Evolutionary conservation across 2,329 filamentous ascomycete genomes (phyloP).

Genomic region (Cordyceps javanica): DNA sequence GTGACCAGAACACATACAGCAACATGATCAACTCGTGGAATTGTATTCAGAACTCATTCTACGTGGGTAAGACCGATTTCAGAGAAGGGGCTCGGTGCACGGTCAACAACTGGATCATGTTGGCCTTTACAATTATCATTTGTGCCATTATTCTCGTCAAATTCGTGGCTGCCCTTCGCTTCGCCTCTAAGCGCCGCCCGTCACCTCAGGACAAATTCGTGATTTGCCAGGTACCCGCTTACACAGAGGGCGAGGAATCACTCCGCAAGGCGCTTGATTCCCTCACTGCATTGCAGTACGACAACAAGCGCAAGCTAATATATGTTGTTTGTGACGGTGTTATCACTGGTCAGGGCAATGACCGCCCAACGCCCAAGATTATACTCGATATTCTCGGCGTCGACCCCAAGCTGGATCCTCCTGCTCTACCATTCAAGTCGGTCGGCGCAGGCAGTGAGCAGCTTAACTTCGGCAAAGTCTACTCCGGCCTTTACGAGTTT

Average conservation of each 20-base stretch:
- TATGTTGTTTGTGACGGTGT: conserved; percentile 96
- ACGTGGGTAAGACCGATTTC: conserved; percentile 80
- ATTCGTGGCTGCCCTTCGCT: conserved; percentile 87
- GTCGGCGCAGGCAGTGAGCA: conserved; percentile 85
- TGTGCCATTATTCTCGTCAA: conserved; percentile 76
- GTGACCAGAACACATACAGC: conserved; percentile 45
- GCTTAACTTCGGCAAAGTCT: conserved; percentile 97
- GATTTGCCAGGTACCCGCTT: conserved; percentile 95
- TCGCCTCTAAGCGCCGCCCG: conserved; percentile 85
- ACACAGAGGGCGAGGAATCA: conserved; percentile 96
- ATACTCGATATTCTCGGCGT: too few relatives aligned
- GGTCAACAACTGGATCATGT: conserved; percentile 84
- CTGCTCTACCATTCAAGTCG: conserved; percentile 88
- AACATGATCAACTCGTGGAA: conserved; percentile 61
- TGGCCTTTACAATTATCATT: conserved; percentile 81
- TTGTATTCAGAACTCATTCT: conserved; percentile 80
- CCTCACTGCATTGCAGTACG: conserved; percentile 87
- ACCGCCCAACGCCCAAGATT: too few relatives aligned
- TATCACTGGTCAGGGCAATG: too few relatives aligned
- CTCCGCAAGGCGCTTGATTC: conserved; percentile 90
- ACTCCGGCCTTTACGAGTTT: conserved; percentile 94
- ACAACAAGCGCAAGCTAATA: conserved; percentile 97
- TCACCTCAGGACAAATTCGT: conserved; percentile 96
- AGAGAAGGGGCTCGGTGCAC: conserved; percentile 68
- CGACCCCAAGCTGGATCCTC: conserved; percentile 92